Evolutionary conservation across 1,284 basidiomycete species (phyloP).

Genomic region (Phellinidium pouzarii): DNA sequence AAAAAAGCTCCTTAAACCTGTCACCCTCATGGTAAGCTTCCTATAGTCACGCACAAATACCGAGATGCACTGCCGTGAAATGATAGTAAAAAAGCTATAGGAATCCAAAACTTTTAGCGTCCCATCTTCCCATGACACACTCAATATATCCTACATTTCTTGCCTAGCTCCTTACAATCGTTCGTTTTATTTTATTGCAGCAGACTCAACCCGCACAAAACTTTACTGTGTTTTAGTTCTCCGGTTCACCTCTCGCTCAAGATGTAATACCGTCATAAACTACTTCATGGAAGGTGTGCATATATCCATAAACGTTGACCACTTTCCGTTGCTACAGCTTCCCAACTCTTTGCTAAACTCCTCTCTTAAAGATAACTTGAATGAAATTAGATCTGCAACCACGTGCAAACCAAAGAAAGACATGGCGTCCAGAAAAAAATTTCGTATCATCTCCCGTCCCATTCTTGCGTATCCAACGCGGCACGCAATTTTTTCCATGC

Average conservation of each 20-base stretch:
- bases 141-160: no score
- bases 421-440: constrained; percentile 5
- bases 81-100: no score
- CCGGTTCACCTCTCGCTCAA: neutral
- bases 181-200: no score
- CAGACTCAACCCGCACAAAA: no score
- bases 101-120: no score
- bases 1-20: no score
- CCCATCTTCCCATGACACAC: no score
- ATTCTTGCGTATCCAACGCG: neutral
- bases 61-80: no score
- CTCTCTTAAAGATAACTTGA: neutral
- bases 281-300: neutral
- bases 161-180: no score
- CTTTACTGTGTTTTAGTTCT: neutral
- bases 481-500: neutral
- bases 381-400: neutral
- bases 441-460: neutral
- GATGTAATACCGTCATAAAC: neutral
- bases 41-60: no score
- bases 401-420: constrained; percentile 1
- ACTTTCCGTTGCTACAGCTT: constrained; percentile 1
- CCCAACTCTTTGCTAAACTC: constrained; percentile 3
- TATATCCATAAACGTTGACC: neutral
- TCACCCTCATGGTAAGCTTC: no score